Conservation (phyloP, 208 protist species). For the Leishmania aethiopica region DNA sequence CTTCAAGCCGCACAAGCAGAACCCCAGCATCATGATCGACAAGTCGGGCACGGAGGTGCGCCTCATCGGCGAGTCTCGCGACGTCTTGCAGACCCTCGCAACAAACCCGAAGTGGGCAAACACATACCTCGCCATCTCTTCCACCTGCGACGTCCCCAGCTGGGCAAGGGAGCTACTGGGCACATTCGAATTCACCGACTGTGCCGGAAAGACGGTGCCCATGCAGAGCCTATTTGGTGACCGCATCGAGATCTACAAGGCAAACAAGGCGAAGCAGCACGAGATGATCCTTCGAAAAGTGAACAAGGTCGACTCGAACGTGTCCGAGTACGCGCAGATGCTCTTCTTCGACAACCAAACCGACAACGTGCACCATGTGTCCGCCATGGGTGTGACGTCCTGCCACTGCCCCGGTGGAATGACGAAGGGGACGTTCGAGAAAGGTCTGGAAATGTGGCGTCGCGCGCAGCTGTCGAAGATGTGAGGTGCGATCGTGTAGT, state of each 20-base stretch:
- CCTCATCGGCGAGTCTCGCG: constrained; percentile 79
- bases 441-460: constrained; percentile 69
- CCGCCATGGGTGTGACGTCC: constrained; percentile 70
- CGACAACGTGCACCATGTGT: constrained; percentile 80
- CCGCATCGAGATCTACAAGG: constrained; percentile 77
- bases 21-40: constrained; percentile 66
- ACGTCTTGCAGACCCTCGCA: constrained; percentile 60
- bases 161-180: constrained; percentile 84
- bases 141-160: constrained; percentile 84
- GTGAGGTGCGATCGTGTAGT: constrained; percentile 1
- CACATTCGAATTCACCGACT: constrained; percentile 59
- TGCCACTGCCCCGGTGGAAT: constrained; percentile 84
- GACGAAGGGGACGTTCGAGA: constrained; percentile 62
- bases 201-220: constrained; percentile 34
- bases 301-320: constrained; percentile 36
- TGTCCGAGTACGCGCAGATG: constrained; percentile 77
- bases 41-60: constrained; percentile 51
- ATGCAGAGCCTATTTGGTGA: constrained; percentile 79
- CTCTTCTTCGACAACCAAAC: constrained; percentile 93
- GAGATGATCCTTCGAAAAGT: constrained; percentile 52
- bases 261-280: constrained; percentile 75
- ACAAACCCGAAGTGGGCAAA: constrained; percentile 50
- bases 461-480: constrained; percentile 25
- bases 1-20: constrained; percentile 49
- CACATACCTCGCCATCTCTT: constrained; percentile 80